Evolutionary conservation across 768 basidiomycete genomes (phyloP).

Genomic region (Cystofilobasidium capitatum): DNA sequence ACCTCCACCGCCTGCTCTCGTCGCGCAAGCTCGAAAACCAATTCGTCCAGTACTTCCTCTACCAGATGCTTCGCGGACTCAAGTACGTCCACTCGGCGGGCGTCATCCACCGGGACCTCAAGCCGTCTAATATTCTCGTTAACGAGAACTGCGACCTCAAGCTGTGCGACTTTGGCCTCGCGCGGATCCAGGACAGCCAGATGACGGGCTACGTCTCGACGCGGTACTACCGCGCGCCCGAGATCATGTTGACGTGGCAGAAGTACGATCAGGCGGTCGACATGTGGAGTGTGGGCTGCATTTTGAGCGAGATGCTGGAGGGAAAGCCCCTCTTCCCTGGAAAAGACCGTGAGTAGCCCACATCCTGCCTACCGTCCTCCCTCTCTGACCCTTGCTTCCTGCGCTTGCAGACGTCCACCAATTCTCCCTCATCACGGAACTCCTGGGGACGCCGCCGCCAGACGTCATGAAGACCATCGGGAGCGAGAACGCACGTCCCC

Average conservation of each 20-base stretch:
- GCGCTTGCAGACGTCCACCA: constrained; percentile 66
- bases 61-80: constrained; percentile 71
- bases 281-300: constrained; percentile 53
- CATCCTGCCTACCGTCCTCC: neutral
- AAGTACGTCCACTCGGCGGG: constrained; percentile 93
- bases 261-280: constrained; percentile 48
- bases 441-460: constrained; percentile 61
- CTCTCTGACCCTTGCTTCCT: neutral
- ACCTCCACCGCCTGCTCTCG: neutral
- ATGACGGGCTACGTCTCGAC: constrained; percentile 80
- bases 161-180: constrained; percentile 42
- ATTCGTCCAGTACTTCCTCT: constrained; percentile 41
- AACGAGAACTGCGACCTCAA: constrained; percentile 98
- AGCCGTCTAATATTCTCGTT: constrained; percentile 86
- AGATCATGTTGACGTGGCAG: constrained; percentile 46
- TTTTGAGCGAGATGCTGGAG: constrained; percentile 80
- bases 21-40: constrained; percentile 9
- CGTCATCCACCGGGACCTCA: constrained; percentile 81
- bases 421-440: constrained; percentile 79
- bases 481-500: constrained; percentile 49
- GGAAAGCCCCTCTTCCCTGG: constrained; percentile 90
- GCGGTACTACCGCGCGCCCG: constrained; percentile 54
- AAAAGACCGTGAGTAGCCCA: constrained; percentile 46
- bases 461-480: constrained; percentile 93
- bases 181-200: constrained; percentile 36